A percentile compares a stretch with the other conserved stretches of the same genome.
These are phyloP conservation scores for Polyplosphaeria fusca DNA, from an alignment of 495 filamentous ascomycete genomes.

Conservation along the genomic window DNA sequence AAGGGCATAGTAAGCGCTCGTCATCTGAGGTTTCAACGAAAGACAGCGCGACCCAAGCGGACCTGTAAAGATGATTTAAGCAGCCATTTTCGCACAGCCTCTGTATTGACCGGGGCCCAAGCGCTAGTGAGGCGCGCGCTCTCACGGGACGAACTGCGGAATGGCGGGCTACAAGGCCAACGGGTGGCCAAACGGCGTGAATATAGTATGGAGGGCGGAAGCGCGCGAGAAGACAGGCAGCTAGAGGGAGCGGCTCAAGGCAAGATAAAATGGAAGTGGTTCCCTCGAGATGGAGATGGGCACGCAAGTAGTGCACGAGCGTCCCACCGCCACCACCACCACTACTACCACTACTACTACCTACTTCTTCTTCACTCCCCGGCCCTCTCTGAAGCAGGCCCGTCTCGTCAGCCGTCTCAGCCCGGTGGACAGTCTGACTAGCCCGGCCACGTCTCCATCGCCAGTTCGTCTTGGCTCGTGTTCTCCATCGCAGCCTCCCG, in stretches of 20 bases:
- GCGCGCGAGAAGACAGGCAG: constrained; percentile 30
- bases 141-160: constrained; percentile 28
- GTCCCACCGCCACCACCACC: constrained; percentile 4
- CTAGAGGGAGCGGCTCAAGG: constrained; percentile 27
- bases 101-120: constrained; percentile 22
- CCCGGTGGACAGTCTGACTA: constrained; percentile 10
- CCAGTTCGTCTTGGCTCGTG: constrained; percentile 9
- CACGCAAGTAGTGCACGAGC: too few species aligned
- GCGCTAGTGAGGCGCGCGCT: constrained; percentile 34
- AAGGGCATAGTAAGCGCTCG: constrained; percentile 28
- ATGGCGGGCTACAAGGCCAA: constrained; percentile 17
- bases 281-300: constrained; percentile 19
- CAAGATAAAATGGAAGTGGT: constrained; percentile 27
- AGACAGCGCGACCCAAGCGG: constrained; percentile 3
- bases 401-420: constrained; percentile 24
- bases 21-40: constrained; percentile 29
- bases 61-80: constrained; percentile 26
- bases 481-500: constrained; percentile 19
- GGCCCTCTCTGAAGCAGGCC: not conserved
- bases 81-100: constrained; percentile 31
- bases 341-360: not conserved
- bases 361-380: not conserved
- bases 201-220: constrained; percentile 22
- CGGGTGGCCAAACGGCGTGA: constrained; percentile 17
- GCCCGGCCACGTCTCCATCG: not conserved